Base-by-base conservation (phyloP, 352 stramenopile genomes). In the Phytopythium montanum region DNA sequence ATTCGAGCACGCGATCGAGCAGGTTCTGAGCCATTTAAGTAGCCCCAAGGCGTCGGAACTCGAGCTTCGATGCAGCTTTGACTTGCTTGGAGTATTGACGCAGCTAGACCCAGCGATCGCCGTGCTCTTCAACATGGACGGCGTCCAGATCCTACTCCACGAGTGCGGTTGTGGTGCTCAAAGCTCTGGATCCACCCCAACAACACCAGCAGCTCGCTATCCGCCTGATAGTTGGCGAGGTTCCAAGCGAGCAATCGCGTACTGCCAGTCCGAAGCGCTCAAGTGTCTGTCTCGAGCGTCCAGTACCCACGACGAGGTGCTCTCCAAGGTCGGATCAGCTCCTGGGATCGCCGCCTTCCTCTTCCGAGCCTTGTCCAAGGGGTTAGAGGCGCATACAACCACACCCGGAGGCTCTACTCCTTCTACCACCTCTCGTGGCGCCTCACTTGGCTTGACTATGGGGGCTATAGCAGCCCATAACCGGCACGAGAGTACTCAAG, bases 101-200 rank as follows among this genome's bases (percentile, higher is more conserved):
- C 75, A 85, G 49, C 61, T 87, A 18, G 75, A 88, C 46, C 65
- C 76, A 12, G 75, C 81, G 2, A 82, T 89, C 53, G 73, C 75
- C 6, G 64, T 75, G 1, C 70, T 91, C 14, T 87, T 88, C 56
- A 88, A 88, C 23, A 72, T 89, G 8, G 79, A 88, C 41, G 79
- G 69, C 6, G 72, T 87, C 31, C 65, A 70, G 23, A 70, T 73
- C n/a, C 61, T 91, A 8, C 68, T 91, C 23, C 73, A 71, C 12
- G 73, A 85, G 56, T 84, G 79, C 25, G 72, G 67, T 12, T 64
- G 59, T 28, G 58, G 62, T 46, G 4, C 19, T 13, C 44, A 34
- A 52, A 38, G 29, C 33, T 19, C n/a, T 7, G 38, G 53, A 14
- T 46, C 33, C 6, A 44, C 33, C 0, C 51, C 51, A 23, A 34